Conservation (phyloP, 1,139 yeast species). For the Saccharomyces hybrid region DNA sequence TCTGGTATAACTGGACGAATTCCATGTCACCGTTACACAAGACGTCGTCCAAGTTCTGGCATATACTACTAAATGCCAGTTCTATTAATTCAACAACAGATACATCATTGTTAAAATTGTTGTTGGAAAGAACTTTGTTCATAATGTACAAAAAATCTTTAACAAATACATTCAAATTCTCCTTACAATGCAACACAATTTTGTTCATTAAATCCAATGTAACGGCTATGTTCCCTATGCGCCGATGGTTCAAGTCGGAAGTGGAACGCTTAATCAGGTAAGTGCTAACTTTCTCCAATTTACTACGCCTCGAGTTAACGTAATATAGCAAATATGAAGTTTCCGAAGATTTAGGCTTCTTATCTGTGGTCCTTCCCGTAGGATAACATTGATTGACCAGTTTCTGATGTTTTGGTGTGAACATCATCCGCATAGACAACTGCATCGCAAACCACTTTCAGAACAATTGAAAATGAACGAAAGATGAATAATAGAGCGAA, state of each 20-base stretch:
- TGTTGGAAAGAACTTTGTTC: slow-evolving; percentile 25
- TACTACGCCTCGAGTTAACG: slow-evolving; percentile 85
- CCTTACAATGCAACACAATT: slow-evolving; percentile 67
- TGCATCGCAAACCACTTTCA: not conserved
- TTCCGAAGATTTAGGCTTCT: slow-evolving; percentile 88
- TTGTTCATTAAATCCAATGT: slow-evolving; percentile 65
- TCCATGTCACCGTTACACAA: slow-evolving; percentile 65
- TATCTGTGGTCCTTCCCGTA: slow-evolving; percentile 74
- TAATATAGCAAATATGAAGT: slow-evolving; percentile 80
- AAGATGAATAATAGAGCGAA: not conserved
- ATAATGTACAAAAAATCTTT: slow-evolving; percentile 46
- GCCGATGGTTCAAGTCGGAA: slow-evolving; percentile 51
- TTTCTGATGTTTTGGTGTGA: slow-evolving; percentile 80
- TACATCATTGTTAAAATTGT: slow-evolving; percentile 26
- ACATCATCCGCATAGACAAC: slow-evolving; percentile 30
- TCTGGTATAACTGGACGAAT: slow-evolving; percentile 40
- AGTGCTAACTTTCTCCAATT: slow-evolving; percentile 75
- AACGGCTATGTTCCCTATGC: slow-evolving; percentile 77
- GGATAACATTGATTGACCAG: slow-evolving; percentile 90
- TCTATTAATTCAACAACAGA: slow-evolving; percentile 27
- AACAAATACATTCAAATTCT: slow-evolving; percentile 80
- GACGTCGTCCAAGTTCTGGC: slow-evolving; percentile 57
- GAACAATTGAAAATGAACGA: not conserved
- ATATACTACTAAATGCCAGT: slow-evolving; percentile 40
- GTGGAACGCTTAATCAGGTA: slow-evolving; percentile 60